A percentile compares a stretch with the other conserved stretches of the same genome.
phyloP scores from a whole-genome alignment of 108 stramenopile species.

The Aurantiochytrium sp. region DNA sequence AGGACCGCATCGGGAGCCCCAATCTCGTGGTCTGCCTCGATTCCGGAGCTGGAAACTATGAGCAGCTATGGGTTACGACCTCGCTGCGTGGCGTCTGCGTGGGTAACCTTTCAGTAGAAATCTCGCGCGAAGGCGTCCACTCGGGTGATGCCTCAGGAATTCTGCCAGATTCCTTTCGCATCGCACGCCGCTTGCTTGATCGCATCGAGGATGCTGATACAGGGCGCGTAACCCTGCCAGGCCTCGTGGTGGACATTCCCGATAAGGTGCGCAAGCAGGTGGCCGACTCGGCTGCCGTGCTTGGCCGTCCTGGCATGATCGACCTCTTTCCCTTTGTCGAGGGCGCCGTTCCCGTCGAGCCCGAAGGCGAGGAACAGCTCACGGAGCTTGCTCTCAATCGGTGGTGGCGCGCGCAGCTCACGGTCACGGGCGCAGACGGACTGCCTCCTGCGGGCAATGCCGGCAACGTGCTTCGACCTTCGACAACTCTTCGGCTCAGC shows the following conservation, averaged over 20 bases:
- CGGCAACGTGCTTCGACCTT: background rate
- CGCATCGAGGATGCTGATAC: background rate
- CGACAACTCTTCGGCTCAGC: background rate
- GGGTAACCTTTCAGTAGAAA: background rate
- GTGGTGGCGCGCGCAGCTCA: background rate
- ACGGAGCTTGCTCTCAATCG: slow-evolving; percentile 1
- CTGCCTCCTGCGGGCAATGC: background rate
- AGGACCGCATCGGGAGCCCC: background rate
- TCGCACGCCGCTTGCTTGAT: background rate
- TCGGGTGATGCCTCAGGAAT: background rate
- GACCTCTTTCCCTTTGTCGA: background rate
- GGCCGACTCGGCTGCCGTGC: background rate
- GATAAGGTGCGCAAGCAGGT: background rate
- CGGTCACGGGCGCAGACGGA: background rate
- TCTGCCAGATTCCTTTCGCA: background rate
- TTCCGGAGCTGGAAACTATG: background rate
- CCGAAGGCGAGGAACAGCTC: background rate
- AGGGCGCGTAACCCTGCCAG: background rate
- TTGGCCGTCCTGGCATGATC: background rate
- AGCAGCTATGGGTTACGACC: background rate
- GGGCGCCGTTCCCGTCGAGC: background rate
- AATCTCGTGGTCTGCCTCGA: slow-evolving; percentile 11
- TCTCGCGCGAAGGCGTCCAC: background rate
- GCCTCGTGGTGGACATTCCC: background rate
- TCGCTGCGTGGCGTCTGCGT: slow-evolving; percentile 6